Percentiles rank a stretch among this genome's conserved stretches.
These are phyloP conservation scores for Acanthamoeba lugdunensis DNA, from an alignment of 208 protist genomes.

Conservation along the genomic window DNA sequence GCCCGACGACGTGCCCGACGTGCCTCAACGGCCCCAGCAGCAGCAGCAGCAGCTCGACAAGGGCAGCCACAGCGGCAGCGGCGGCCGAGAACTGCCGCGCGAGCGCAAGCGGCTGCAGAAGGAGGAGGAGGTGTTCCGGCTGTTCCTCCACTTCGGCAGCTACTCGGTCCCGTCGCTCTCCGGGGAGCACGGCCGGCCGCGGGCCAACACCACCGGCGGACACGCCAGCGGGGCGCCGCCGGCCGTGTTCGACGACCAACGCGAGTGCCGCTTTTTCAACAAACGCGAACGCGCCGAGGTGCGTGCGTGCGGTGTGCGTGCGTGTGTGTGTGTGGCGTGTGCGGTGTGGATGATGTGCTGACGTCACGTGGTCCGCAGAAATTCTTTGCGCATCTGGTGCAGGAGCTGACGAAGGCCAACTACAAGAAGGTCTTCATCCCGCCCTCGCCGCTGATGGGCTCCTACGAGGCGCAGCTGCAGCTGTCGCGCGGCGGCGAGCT, in stretches of 20 bases:
- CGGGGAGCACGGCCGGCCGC: background rate
- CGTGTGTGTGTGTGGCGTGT: too few relatives aligned
- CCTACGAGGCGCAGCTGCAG: conserved; percentile 52
- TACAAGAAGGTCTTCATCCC: conserved; percentile 69
- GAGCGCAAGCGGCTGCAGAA: conserved; percentile 18
- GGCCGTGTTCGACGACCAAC: conserved; percentile 28
- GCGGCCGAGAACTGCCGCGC: background rate
- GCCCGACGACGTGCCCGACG: background rate
- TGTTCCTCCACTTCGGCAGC: conserved; percentile 59
- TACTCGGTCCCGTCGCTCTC: conserved; percentile 40
- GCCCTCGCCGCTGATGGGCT: conserved; percentile 59
- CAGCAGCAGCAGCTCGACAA: background rate
- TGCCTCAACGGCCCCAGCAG: background rate
- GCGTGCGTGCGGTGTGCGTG: too few relatives aligned
- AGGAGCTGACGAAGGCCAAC: conserved; percentile 38
- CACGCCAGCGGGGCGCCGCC: background rate
- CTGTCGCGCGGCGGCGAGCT: conserved; percentile 57
- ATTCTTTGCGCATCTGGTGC: conserved; percentile 40
- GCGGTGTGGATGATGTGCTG: too few relatives aligned
- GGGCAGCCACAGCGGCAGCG: too few relatives aligned
- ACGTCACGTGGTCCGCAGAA: background rate
- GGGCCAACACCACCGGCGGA: background rate
- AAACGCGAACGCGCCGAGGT: conserved; percentile 38
- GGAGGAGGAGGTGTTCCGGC: conserved; percentile 43
- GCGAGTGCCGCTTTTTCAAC: conserved; percentile 64